These are phyloP conservation scores for Paramecium caudatum DNA, from an alignment of 73 alveolate species.

Conservation along the genomic window DNA sequence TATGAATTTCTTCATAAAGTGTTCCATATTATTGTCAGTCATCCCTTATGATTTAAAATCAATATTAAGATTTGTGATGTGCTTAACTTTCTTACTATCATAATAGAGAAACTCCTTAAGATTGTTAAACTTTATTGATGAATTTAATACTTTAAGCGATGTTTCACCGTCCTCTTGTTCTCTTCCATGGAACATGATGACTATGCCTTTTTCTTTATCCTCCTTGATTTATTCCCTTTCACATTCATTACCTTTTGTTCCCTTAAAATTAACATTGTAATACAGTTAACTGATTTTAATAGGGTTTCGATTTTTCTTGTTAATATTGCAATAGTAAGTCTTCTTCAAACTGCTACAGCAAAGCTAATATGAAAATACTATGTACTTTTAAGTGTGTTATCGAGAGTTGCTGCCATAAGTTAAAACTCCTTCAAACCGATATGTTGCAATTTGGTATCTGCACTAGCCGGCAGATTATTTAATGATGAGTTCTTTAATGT, in stretches of 20 bases:
- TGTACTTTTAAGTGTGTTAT: no score
- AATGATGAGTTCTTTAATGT: conserved; percentile 20
- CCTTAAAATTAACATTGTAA: not conserved
- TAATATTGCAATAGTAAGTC: conserved; percentile 35
- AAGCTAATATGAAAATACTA: not conserved
- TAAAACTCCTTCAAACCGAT: not conserved
- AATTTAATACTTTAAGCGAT: not conserved
- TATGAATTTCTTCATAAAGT: conserved; percentile 17
- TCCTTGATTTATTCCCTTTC: conserved; percentile 24
- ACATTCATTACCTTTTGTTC: conserved; percentile 45
- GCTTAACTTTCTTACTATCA: conserved; percentile 24
- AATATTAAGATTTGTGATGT: not conserved
- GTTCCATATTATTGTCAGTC: conserved; percentile 47
- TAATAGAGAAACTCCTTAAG: conserved; percentile 24
- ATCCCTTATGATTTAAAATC: conserved; percentile 35
- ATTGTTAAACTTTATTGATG: conserved; percentile 26
- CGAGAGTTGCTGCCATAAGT: no score
- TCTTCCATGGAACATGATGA: not conserved
- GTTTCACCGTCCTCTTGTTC: conserved; percentile 14
- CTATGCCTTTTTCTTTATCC: conserved; percentile 28
- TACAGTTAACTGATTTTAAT: conserved; percentile 45
- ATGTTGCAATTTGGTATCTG: conserved; percentile 13
- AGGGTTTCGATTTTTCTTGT: not conserved
- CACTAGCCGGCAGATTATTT: conserved; percentile 36
- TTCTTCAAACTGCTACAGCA: not conserved